Evolutionary conservation across 2,329 filamentous ascomycete genomes (phyloP).

Genomic region (Rhytidhysteron rufulum): DNA sequence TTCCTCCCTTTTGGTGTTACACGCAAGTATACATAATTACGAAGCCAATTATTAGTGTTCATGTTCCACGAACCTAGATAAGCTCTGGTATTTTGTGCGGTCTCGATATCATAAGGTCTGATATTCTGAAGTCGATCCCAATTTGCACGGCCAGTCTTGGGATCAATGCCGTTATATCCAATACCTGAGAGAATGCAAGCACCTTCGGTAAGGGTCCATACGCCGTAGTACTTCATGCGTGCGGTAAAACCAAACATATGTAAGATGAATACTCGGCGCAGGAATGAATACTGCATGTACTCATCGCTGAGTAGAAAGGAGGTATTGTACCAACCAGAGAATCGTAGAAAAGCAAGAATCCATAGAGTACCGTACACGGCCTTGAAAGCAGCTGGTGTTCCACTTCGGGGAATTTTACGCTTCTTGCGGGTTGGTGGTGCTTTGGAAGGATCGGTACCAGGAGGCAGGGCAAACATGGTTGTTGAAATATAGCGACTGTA

Average conservation of each 20-base stretch:
- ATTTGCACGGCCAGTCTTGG: conserved; percentile 75
- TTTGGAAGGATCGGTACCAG: conserved; percentile 77
- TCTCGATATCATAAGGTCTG: conserved; percentile 77
- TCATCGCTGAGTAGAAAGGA: conserved; percentile 61
- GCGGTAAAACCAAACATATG: conserved; percentile 80
- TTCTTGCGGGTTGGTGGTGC: conserved; percentile 83
- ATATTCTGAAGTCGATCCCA: conserved; percentile 93
- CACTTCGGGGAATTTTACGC: conserved; percentile 88
- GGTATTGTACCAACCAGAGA: conserved; percentile 64
- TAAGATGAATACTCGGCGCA: conserved; percentile 71
- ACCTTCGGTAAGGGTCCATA: conserved; percentile 90
- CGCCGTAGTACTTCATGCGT: conserved; percentile 92
- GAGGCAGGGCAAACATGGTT: conserved; percentile 85
- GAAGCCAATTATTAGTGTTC: conserved; percentile 95
- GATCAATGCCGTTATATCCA: conserved; percentile 90
- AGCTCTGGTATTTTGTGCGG: conserved; percentile 86
- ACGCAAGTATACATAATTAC: conserved; percentile 92
- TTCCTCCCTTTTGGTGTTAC: conserved; percentile 95
- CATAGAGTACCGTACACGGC: conserved; percentile 68
- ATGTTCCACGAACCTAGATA: conserved; percentile 97
- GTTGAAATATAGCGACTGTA: conserved; percentile 92
- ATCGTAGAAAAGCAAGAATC: conserved; percentile 73
- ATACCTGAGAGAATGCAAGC: conserved; percentile 90
- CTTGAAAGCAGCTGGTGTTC: conserved; percentile 77
- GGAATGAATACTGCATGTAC: conserved; percentile 65